phyloP scores from a whole-genome alignment of 768 basidiomycete species.

The Russula vinacea region DNA sequence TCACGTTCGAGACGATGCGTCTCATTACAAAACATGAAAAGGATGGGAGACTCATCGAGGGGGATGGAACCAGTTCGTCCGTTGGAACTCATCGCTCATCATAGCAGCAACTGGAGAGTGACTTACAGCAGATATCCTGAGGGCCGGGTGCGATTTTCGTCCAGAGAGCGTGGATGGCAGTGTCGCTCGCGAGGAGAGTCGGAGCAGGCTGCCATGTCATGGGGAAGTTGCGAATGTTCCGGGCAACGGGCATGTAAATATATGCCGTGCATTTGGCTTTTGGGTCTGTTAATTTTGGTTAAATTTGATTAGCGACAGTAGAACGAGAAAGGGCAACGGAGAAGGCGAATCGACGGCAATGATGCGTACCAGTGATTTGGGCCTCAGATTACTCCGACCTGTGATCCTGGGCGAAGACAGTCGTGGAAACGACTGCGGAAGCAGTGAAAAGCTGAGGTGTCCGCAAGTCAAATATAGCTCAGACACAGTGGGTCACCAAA shows the following conservation, averaged over 20 bases:
- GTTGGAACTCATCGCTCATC: no score
- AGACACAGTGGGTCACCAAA: neutral
- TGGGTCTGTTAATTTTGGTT: conserved; percentile 12
- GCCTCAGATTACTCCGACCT: conserved; percentile 26
- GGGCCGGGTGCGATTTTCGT: conserved; percentile 42
- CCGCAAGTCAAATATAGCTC: neutral
- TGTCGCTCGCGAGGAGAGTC: conserved; percentile 21
- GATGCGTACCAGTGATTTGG: conserved; percentile 17
- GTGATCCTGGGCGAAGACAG: conserved; percentile 21
- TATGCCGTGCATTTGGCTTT: conserved; percentile 23
- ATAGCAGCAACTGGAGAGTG: no score
- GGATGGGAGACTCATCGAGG: no score
- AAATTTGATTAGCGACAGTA: neutral
- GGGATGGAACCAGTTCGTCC: no score
- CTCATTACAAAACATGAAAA: no score
- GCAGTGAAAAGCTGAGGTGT: neutral
- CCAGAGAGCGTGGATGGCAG: conserved; percentile 43
- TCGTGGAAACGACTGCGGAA: neutral
- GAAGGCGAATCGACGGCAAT: no score
- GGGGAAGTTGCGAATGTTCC: conserved; percentile 9
- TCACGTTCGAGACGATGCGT: no score
- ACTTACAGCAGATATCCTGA: conserved; percentile 54
- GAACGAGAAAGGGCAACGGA: neutral
- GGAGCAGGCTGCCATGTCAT: conserved; percentile 19
- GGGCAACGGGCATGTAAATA: conserved; percentile 14